Conservation (phyloP, 208 protist species). For the Entamoeba invadens region DNA sequence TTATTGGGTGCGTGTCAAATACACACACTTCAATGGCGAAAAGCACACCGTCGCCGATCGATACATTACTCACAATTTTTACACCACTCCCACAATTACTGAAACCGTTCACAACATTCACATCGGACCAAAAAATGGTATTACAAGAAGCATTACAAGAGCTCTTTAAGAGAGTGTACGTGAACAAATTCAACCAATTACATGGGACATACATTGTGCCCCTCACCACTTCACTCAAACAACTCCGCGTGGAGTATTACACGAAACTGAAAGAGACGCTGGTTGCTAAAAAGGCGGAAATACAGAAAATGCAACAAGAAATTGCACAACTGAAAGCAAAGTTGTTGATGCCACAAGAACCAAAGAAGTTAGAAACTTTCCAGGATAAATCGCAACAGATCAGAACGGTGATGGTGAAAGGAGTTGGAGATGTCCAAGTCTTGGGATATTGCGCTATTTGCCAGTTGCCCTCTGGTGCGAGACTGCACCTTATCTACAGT, state of each 20-base stretch:
- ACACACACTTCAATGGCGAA: neutral
- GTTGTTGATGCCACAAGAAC: neutral
- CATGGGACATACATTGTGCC: neutral
- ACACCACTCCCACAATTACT: neutral
- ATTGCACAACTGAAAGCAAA: neutral
- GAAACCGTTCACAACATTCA: neutral
- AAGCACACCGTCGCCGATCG: neutral
- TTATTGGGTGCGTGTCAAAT: neutral
- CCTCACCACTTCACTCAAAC: neutral
- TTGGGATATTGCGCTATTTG: neutral
- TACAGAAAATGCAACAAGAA: neutral
- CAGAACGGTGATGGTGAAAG: neutral
- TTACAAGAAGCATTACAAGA: neutral
- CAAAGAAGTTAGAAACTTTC: neutral
- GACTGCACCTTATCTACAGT: neutral
- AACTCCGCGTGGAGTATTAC: neutral
- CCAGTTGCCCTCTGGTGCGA: neutral
- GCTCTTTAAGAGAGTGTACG: neutral
- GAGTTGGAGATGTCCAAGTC: neutral
- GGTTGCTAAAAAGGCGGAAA: neutral
- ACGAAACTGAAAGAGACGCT: neutral
- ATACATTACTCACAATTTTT: neutral
- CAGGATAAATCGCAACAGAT: neutral
- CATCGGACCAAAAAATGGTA: neutral
- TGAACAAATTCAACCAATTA: neutral